Evolutionary conservation across 331 rosid species (phyloP), one percentile per base, ranked within the genome.

Genomic region (Dryas integrifolia): DNA sequence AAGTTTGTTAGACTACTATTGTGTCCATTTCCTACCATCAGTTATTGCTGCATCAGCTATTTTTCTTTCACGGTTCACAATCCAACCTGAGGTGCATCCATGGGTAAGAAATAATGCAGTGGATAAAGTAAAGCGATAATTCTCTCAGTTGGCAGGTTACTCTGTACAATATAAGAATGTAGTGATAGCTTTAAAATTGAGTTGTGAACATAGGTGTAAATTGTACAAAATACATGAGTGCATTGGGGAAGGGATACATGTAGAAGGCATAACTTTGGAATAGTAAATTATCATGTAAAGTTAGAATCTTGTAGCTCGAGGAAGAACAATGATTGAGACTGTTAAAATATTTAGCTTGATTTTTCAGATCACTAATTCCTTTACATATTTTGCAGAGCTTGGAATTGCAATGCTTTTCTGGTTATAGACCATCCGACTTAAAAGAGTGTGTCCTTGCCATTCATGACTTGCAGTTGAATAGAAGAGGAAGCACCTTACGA

Each of bases 51-150:
- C 87, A 51, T 80, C 84, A 5, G 80, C 78, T 7, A 16, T 80
- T 73, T 83, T 83, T 65, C 82, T 83, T 55, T 68, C 87, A 14
- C 58, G 72, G n/a, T 76, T 80, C 75, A 80, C 70, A 2, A 24
- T 73, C 21, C 58, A 76, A 53, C 80, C 80, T 21, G 26, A 50
- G 38, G 53, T 56, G 16, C 82, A 76, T 70, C 87, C 87, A 7
- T 83, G 87, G 87, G 87, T 83, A 79, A 59, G 84, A 61, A 66
- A 45, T 41, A 73, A 41, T 24, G 53, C 13, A 62, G n/a, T 6
- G 6, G 35, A 62, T 26, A 9, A 3, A 44, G 4, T 52, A 16
- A 14, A 12, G 46, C n/a, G 7, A 39, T 15, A 62, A 18, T 40
- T 57, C 3, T 21, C 0, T 13, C n/a, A 9, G 14, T 13, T 5